Conservation (phyloP, 2,329 filamentous ascomycete species). For the Apiospora phragmitis region DNA sequence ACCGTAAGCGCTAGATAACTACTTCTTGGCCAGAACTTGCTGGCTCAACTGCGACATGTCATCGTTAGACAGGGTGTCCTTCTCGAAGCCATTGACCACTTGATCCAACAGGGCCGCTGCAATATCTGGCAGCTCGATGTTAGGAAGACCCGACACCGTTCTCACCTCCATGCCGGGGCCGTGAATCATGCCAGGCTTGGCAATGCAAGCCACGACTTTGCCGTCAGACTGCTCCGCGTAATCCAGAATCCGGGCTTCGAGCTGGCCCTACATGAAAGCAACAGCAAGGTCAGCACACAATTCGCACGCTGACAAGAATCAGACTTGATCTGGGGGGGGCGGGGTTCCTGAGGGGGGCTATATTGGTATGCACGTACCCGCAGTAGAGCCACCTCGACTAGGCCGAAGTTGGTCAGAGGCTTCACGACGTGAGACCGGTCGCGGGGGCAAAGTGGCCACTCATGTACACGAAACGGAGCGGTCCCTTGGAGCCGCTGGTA, state of each 20-base stretch:
- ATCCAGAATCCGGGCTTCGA: slow-evolving; percentile 29
- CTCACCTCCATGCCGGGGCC: slow-evolving; percentile 17
- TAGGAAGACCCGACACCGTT: slow-evolving; percentile 24
- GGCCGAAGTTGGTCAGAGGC: slow-evolving; percentile 26
- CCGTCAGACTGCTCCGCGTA: slow-evolving; percentile 27
- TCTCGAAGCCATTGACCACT: slow-evolving; percentile 32
- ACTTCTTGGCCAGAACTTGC: background rate
- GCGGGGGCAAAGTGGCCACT: slow-evolving; percentile 24
- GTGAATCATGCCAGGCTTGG: slow-evolving; percentile 31
- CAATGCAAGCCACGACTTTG: slow-evolving; percentile 25
- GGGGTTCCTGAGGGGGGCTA: no score
- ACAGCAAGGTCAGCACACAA: slow-evolving; percentile 21
- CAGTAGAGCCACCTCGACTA: slow-evolving; percentile 29
- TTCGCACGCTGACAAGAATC: slow-evolving; percentile 19
- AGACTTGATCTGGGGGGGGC: no score
- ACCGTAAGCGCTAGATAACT: no score
- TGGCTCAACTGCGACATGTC: slow-evolving; percentile 23
- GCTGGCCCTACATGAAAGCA: slow-evolving; percentile 25
- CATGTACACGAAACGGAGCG: slow-evolving; percentile 40
- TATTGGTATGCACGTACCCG: slow-evolving; percentile 21
- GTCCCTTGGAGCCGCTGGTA: slow-evolving; percentile 15
- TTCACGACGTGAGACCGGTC: slow-evolving; percentile 13
- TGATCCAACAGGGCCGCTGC: slow-evolving; percentile 34
- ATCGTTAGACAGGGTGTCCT: slow-evolving; percentile 32
- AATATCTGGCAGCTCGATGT: slow-evolving; percentile 28